Evolutionary conservation across 169 alveolate genomes (phyloP).

Genomic region (Plasmodium adleri): DNA sequence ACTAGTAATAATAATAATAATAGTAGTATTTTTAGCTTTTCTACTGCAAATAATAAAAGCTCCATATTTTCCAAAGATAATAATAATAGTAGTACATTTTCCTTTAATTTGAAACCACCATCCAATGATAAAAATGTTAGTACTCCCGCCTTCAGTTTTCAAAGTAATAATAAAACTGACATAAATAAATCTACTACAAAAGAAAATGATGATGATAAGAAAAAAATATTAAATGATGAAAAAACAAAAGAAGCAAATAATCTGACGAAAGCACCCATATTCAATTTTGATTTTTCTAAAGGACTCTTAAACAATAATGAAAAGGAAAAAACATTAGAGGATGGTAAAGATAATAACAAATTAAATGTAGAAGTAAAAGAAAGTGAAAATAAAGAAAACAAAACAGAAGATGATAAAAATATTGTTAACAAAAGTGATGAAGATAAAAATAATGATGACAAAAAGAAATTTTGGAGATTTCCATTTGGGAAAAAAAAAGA

Average conservation of each 20-base stretch:
- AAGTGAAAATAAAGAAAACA: neutral
- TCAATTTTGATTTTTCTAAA: constrained; percentile 31
- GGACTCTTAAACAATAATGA: constrained; percentile 3
- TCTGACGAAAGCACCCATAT: constrained; percentile 18
- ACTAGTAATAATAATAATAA: too few species aligned
- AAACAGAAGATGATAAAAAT: constrained; percentile 10
- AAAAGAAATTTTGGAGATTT: constrained; percentile 48
- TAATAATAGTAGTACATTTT: constrained; percentile 2
- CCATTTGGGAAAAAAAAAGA: constrained; percentile 57
- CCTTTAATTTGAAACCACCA: constrained; percentile 8
- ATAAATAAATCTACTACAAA: neutral
- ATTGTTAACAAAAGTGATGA: constrained; percentile 16
- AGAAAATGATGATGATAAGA: constrained; percentile 14
- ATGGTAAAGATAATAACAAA: neutral
- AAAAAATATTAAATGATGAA: constrained; percentile 18
- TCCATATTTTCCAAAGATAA: neutral
- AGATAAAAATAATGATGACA: constrained; percentile 36
- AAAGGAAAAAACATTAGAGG: neutral
- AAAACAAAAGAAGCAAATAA: constrained; percentile 30
- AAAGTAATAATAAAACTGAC: constrained; percentile 7
- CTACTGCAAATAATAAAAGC: neutral
- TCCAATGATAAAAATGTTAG: constrained; percentile 14
- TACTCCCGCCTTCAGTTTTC: neutral
- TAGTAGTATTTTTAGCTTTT: too few species aligned
- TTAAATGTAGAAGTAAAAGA: neutral